Evolutionary conservation across 2,329 filamentous ascomycete genomes (phyloP).

Genomic region (Colletotrichum paranaense): DNA sequence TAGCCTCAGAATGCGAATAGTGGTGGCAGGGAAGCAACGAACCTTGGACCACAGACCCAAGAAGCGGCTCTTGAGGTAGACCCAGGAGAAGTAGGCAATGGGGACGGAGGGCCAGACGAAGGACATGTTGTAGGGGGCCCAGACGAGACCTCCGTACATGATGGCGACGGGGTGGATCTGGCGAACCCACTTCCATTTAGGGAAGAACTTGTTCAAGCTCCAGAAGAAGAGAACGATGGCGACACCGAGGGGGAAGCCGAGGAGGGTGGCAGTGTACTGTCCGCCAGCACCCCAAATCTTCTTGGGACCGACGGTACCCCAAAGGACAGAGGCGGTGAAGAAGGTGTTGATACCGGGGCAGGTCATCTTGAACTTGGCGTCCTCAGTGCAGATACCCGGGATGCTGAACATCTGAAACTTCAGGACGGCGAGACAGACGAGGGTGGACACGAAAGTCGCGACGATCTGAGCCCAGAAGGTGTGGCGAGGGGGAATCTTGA

Average conservation of each 20-base stretch:
- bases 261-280: slow-evolving; percentile 48
- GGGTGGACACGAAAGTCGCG: slow-evolving; percentile 63
- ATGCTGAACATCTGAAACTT: slow-evolving; percentile 56
- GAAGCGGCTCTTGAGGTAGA: slow-evolving; percentile 57
- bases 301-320: slow-evolving; percentile 52
- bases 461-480: slow-evolving; percentile 70
- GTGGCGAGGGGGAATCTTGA: slow-evolving; percentile 71
- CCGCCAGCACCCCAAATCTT: slow-evolving; percentile 50
- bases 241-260: slow-evolving; percentile 54
- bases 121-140: slow-evolving; percentile 60
- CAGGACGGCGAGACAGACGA: slow-evolving; percentile 62
- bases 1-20: not conserved
- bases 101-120: slow-evolving; percentile 61
- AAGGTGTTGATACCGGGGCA: slow-evolving; percentile 53
- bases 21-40: slow-evolving; percentile 29
- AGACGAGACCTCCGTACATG: slow-evolving; percentile 51
- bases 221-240: slow-evolving; percentile 49
- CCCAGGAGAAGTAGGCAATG: slow-evolving; percentile 59
- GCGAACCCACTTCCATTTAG: slow-evolving; percentile 46
- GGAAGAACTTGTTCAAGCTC: slow-evolving; percentile 47
- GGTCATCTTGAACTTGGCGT: slow-evolving; percentile 49
- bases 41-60: slow-evolving; percentile 63
- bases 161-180: slow-evolving; percentile 56
- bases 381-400: slow-evolving; percentile 48
- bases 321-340: slow-evolving; percentile 54